Evolutionary conservation across 2,329 filamentous ascomycete genomes (phyloP).

Genomic region (Thelonectria rubi): DNA sequence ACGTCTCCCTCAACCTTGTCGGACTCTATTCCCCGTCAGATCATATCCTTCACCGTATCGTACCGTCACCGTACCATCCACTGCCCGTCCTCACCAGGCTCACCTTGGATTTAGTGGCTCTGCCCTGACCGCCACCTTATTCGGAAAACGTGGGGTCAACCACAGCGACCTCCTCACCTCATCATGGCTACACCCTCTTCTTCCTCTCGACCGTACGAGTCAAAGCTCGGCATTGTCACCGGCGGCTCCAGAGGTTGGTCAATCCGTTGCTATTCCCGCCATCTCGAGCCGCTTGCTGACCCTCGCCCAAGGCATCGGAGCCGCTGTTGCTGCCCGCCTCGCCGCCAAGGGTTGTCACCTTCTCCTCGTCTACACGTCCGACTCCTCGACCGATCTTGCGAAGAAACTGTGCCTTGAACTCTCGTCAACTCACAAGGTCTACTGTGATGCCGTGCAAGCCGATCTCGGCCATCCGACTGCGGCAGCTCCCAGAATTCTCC

Average conservation of each 20-base stretch:
- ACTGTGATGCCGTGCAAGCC: constrained; percentile 42
- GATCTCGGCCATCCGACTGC: constrained; percentile 42
- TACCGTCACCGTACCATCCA: background rate
- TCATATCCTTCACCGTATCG: background rate
- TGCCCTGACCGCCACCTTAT: background rate
- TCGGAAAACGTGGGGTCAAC: background rate
- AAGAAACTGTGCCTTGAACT: constrained; percentile 58
- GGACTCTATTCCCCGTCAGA: background rate
- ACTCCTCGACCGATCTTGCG: constrained; percentile 59
- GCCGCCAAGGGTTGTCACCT: constrained; percentile 69
- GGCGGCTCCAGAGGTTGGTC: constrained; percentile 47
- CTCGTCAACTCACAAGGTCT: constrained; percentile 52
- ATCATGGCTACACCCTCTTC: constrained; percentile 33
- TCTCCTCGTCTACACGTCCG: constrained; percentile 68
- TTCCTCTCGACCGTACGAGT: constrained; percentile 41
- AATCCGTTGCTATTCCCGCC: background rate
- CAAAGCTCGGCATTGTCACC: constrained; percentile 48
- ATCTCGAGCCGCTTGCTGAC: background rate
- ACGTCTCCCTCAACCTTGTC: background rate
- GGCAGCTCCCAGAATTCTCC: constrained; percentile 42
- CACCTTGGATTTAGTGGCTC: constrained; percentile 1
- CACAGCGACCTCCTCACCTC: background rate
- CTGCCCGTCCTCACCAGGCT: background rate
- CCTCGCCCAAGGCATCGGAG: constrained; percentile 62
- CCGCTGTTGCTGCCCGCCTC: constrained; percentile 64